These are phyloP conservation scores for Cytospora paraplurivora DNA, from an alignment of 2,329 filamentous ascomycete species.

Conservation along the genomic window DNA sequence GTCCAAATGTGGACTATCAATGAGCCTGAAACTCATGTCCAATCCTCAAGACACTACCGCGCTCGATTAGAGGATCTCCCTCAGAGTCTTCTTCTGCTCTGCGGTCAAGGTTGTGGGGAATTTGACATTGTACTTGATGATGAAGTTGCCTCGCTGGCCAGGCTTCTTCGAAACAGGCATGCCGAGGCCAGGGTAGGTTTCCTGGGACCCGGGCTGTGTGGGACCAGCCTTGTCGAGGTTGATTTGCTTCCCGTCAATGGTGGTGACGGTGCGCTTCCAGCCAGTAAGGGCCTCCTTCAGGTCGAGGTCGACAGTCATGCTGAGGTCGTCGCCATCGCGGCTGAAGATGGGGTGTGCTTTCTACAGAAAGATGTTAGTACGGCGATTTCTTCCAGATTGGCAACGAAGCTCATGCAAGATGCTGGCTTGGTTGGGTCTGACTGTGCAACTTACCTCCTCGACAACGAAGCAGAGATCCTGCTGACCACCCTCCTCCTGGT, in stretches of 20 bases:
- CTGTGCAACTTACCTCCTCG: slow-evolving; percentile 70
- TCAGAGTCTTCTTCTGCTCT: slow-evolving; percentile 78
- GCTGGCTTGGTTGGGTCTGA: not conserved
- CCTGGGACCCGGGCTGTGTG: slow-evolving; percentile 80
- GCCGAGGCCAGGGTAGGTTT: slow-evolving; percentile 80
- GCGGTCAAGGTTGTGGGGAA: slow-evolving; percentile 79
- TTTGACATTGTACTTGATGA: slow-evolving; percentile 89
- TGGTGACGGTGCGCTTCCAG: slow-evolving; percentile 88
- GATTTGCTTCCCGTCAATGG: slow-evolving; percentile 89
- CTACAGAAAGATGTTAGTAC: slow-evolving; percentile 54
- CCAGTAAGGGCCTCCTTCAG: slow-evolving; percentile 94
- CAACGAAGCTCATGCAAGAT: not conserved
- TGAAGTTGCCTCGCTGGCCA: slow-evolving; percentile 78
- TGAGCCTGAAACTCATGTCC: not conserved
- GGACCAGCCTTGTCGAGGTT: slow-evolving; percentile 78
- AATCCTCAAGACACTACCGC: not conserved
- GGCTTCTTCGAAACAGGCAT: slow-evolving; percentile 96
- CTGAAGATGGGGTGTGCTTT: slow-evolving; percentile 84
- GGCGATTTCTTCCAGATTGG: not conserved
- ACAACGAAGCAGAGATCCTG: slow-evolving; percentile 96
- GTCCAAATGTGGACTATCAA: not conserved
- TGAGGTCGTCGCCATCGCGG: slow-evolving; percentile 85
- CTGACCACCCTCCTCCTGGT: slow-evolving; percentile 93
- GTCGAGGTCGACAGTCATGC: slow-evolving; percentile 75
- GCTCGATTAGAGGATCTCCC: slow-evolving; percentile 68